These are phyloP conservation scores for Domatiomyces catenatus DNA, from an alignment of 2,329 filamentous ascomycete genomes.

Conservation along the genomic window DNA sequence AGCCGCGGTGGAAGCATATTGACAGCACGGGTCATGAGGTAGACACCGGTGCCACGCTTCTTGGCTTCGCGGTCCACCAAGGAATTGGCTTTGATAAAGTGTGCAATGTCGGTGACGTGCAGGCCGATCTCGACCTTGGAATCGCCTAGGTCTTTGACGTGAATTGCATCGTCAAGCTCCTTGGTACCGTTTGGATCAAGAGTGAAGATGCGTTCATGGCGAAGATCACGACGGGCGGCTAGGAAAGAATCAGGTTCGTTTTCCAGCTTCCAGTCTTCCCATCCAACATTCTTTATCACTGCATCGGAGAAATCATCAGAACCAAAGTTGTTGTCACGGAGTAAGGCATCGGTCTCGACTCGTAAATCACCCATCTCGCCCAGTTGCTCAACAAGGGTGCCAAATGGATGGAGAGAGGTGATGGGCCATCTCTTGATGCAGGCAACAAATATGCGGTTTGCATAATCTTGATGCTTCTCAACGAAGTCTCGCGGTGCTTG, in stretches of 20 bases:
- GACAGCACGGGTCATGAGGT: conserved; percentile 78
- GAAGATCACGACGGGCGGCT: conserved; percentile 71
- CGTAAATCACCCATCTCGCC: conserved; percentile 95
- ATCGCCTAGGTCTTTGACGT: conserved; percentile 70
- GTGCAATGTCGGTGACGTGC: conserved; percentile 85
- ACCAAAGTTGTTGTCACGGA: conserved; percentile 97
- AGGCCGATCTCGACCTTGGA: conserved; percentile 87
- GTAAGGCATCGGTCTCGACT: conserved; percentile 90
- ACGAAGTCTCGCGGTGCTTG: conserved; percentile 96
- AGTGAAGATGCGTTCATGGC: conserved; percentile 74
- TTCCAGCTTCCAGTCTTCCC: conserved; percentile 77
- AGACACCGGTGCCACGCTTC: conserved; percentile 92
- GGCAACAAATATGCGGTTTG: conserved; percentile 93
- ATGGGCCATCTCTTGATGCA: conserved; percentile 99
- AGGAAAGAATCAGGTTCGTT: conserved; percentile 66
- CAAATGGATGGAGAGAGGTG: conserved; percentile 96
- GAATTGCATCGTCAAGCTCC: conserved; percentile 82
- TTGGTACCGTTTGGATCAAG: conserved; percentile 78
- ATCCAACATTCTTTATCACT: conserved; percentile 79
- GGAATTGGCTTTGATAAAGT: conserved; percentile 93
- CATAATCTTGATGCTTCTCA: conserved; percentile 94
- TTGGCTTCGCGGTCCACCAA: conserved; percentile 93
- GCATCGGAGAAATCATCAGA: conserved; percentile 96
- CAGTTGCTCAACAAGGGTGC: conserved; percentile 90
- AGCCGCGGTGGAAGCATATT: conserved; percentile 77